These are phyloP conservation scores for Russula sp. DNA, from an alignment of 768 basidiomycete genomes.

Conservation along the genomic window DNA sequence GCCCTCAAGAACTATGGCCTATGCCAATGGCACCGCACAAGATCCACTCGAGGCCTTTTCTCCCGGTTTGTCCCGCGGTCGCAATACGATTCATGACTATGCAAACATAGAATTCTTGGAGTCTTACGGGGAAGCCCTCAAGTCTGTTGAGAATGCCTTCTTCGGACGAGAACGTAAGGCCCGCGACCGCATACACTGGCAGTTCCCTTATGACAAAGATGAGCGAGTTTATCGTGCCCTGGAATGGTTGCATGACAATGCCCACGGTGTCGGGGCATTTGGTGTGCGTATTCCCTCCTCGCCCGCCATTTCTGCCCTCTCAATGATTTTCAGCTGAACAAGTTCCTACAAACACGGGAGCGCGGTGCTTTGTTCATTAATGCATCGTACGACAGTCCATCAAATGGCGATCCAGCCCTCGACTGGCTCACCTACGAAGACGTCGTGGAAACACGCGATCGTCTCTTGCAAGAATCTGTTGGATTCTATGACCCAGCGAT, in stretches of 20 bases:
- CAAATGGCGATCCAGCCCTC: conserved; percentile 5
- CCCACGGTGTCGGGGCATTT: conserved; percentile 17
- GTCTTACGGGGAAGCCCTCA: conserved; percentile 17
- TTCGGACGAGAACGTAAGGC: conserved; percentile 22
- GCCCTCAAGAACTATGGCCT: conserved; percentile 23
- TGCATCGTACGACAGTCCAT: conserved; percentile 11
- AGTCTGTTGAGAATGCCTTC: conserved; percentile 15
- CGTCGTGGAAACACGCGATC: conserved; percentile 19
- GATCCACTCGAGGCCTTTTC: conserved; percentile 5
- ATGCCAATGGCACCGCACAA: conserved; percentile 8
- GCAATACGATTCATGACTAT: conserved; percentile 11
- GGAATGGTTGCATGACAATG: conserved; percentile 17
- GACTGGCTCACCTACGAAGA: conserved; percentile 21
- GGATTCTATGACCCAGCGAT: conserved; percentile 21
- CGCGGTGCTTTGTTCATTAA: conserved; percentile 22
- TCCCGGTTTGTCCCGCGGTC: conserved; percentile 8
- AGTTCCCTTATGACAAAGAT: conserved; percentile 22
- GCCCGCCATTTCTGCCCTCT: not conserved
- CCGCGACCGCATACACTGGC: conserved; percentile 23
- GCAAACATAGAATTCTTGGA: conserved; percentile 9
- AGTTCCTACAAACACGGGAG: conserved; percentile 20
- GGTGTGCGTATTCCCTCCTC: conserved; percentile 16
- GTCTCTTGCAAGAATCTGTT: conserved; percentile 20
- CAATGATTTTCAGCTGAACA: conserved; percentile 13
- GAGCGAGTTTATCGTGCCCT: conserved; percentile 14